Evolutionary conservation across 1,284 basidiomycete genomes (phyloP), one percentile per base, ranked within the genome.

Genomic region (Heliocybe sulcata): DNA sequence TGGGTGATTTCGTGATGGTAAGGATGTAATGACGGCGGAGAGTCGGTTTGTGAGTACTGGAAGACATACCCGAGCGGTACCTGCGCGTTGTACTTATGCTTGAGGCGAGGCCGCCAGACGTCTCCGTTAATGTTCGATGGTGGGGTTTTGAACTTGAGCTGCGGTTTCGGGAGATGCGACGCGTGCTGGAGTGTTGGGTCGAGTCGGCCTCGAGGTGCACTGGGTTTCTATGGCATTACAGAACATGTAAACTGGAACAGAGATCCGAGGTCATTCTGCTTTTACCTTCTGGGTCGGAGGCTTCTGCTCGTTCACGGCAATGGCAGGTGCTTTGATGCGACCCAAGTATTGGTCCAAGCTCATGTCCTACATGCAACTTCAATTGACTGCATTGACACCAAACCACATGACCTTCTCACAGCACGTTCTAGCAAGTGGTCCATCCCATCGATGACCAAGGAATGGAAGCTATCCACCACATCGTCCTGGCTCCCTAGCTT

Each of bases 381-480:
- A 58, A 25, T 51, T 50, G 56, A 50, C 27, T 29, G 35, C 23
- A 23, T 33, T 2, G 20, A n/a, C 38, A 51, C 10, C 1, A 33
- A 8, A 27, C 33, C 45, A 22, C 48, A 55, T 53, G n/a, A 42
- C 53, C 52, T 47, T 73, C 84, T 68, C 62, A 90, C 92, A 3
- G 93, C 89, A 55, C 83, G 79, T 69, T 98, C 96, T 55, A 97
- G 72, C 55, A 98, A 68, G 35, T 82, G 78, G 68, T 98, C 96
- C 71, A 97, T 82, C 0, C 83, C 74, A 65, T 95, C 92, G 16
- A 92, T 87, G 0, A 96, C 79, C 29, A 82, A 66, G n/a, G 80
- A 75, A 58, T 86, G 80, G 67, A 94, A 97, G 59, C 81, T 82
- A 65, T 96, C 93, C 22, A 86, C 71, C 1, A 95, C 77, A 70